A percentile compares a stretch with the other conserved stretches of the same genome.
Conservation (phyloP, 305 asterid species). For the Plantago coronopus region DNA sequence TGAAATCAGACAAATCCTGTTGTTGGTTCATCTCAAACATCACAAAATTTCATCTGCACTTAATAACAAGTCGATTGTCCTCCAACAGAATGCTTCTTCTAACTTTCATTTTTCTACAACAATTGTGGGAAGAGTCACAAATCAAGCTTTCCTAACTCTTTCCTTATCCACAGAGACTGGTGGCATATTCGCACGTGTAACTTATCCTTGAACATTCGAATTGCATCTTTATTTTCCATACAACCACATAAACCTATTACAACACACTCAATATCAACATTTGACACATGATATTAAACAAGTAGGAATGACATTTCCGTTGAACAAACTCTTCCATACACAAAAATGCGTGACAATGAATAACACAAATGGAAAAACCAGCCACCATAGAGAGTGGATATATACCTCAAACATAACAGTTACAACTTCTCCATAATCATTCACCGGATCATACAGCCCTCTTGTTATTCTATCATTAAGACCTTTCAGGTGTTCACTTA, state of each 20-base stretch:
- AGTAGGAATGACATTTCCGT: background rate
- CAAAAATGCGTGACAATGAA: background rate
- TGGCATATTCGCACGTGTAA: constrained; percentile 4
- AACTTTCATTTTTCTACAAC: constrained; percentile 6
- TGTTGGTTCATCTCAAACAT: no score
- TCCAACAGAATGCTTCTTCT: constrained; percentile 9
- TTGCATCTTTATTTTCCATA: constrained; percentile 6
- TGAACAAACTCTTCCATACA: background rate
- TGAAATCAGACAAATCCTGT: no score
- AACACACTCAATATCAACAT: background rate
- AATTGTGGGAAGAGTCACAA: constrained; percentile 4
- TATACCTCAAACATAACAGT: constrained; percentile 86
- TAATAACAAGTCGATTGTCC: constrained; percentile 6
- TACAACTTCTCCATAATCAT: constrained; percentile 68
- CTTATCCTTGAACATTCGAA: constrained; percentile 5
- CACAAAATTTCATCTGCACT: no score
- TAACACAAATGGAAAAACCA: constrained; percentile 13
- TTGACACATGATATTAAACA: background rate
- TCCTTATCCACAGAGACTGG: background rate
- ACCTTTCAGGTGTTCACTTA: constrained; percentile 64
- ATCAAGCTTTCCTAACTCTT: constrained; percentile 3
- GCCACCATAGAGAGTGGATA: constrained; percentile 21
- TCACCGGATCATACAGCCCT: constrained; percentile 56
- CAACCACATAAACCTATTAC: constrained; percentile 1
- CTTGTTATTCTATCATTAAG: constrained; percentile 54